phyloP scores from a whole-genome alignment of 306 rosid genomes.

The Cucumis cinereus region DNA sequence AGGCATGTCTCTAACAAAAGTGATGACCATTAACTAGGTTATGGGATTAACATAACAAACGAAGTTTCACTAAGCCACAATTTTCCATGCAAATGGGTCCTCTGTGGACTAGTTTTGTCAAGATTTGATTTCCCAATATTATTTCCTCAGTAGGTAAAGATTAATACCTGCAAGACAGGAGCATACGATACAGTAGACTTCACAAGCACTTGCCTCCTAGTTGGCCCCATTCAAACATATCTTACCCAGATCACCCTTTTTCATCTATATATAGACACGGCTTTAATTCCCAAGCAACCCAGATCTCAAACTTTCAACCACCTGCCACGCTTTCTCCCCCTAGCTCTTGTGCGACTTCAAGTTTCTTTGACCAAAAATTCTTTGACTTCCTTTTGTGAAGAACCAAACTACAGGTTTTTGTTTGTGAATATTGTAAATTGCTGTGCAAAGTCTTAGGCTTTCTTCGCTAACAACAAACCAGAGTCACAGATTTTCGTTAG shows the following conservation, averaged over 20 bases:
- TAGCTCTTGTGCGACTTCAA: not conserved
- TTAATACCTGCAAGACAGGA: not conserved
- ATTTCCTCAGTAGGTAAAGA: not conserved
- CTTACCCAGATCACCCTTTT: not conserved
- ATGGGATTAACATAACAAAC: not conserved
- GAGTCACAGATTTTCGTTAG: not conserved
- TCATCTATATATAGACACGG: not conserved
- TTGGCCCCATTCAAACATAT: not conserved
- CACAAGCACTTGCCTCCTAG: not conserved
- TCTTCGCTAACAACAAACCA: not conserved
- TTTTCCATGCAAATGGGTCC: constrained; percentile 1
- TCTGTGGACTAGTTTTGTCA: not conserved
- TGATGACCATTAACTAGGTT: not conserved
- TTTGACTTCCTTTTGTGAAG: not conserved
- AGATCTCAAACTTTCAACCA: not conserved
- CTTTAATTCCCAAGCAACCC: not conserved
- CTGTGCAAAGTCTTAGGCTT: not conserved
- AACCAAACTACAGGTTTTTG: not conserved
- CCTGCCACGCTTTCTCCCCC: not conserved
- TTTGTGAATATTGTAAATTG: not conserved
- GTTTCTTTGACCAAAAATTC: not conserved
- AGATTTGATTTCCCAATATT: constrained; percentile 1
- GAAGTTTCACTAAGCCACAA: not conserved
- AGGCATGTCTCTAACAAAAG: not conserved
- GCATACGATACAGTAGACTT: not conserved